phyloP scores from a whole-genome alignment of 306 rosid species.

The Sicyos baderoa region DNA sequence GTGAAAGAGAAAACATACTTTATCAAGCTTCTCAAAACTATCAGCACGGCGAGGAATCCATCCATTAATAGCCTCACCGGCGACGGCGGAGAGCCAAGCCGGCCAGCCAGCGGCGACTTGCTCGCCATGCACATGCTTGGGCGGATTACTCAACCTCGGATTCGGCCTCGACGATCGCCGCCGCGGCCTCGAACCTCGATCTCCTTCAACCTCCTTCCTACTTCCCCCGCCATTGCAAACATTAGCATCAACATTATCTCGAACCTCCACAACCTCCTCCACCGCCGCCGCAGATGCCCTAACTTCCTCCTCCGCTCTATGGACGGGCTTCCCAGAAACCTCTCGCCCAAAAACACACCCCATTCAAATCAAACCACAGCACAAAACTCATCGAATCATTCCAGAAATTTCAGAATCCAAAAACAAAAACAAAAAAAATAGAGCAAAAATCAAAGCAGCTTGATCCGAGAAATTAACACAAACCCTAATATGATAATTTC shows the following conservation, averaged over 20 bases:
- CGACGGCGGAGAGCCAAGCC: slow-evolving; percentile 92
- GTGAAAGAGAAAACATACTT: slow-evolving; percentile 30
- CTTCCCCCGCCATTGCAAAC: slow-evolving; percentile 35
- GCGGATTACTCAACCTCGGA: slow-evolving; percentile 80
- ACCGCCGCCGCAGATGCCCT: slow-evolving; percentile 25
- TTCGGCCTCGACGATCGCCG: slow-evolving; percentile 70
- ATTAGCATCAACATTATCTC: slow-evolving; percentile 20
- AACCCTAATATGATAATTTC: slow-evolving; percentile 11
- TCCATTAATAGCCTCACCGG: slow-evolving; percentile 95
- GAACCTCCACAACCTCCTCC: slow-evolving; percentile 29
- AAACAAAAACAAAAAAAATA: too few species aligned
- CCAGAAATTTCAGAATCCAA: slow-evolving; percentile 27
- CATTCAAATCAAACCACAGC: slow-evolving; percentile 35
- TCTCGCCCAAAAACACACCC: slow-evolving; percentile 76
- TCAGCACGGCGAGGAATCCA: slow-evolving; percentile 90
- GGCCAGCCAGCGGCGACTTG: slow-evolving; percentile 99
- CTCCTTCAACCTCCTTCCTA: slow-evolving; percentile 43
- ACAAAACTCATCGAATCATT: slow-evolving; percentile 39
- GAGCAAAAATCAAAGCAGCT: neutral
- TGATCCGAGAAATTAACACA: neutral
- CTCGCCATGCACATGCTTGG: slow-evolving; percentile 81
- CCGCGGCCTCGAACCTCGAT: slow-evolving; percentile 35
- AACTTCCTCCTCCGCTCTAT: slow-evolving; percentile 24
- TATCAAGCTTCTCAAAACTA: slow-evolving; percentile 84
- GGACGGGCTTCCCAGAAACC: slow-evolving; percentile 30